These are phyloP conservation scores for Perkinsus olseni DNA, from an alignment of 169 alveolate genomes.

Conservation along the genomic window DNA sequence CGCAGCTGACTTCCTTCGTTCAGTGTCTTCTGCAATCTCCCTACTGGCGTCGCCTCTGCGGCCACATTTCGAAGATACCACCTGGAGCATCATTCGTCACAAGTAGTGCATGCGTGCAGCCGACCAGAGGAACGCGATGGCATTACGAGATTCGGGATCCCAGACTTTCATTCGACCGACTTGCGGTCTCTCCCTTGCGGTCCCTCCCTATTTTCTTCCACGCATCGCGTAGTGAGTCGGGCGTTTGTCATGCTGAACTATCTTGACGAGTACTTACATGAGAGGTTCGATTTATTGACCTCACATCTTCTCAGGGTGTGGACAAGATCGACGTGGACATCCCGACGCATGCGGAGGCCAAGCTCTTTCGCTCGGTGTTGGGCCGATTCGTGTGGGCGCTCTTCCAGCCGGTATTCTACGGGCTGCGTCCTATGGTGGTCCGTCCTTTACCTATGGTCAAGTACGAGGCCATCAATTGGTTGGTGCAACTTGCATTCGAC, in stretches of 20 bases:
- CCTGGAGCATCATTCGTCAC: conserved; percentile 53
- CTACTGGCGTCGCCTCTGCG: conserved; percentile 56
- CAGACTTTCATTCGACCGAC: background rate
- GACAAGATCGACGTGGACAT: conserved; percentile 35
- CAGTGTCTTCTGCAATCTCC: conserved; percentile 38
- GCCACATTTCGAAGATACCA: conserved; percentile 59
- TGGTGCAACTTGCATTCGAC: conserved; percentile 22
- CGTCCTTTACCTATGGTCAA: conserved; percentile 30
- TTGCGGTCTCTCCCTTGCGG: background rate
- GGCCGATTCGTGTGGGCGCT: conserved; percentile 36
- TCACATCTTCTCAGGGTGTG: conserved; percentile 17
- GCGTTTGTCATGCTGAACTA: background rate
- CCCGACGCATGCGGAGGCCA: conserved; percentile 41
- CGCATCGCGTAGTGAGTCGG: background rate
- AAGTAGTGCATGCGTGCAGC: conserved; percentile 26
- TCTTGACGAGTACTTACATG: background rate
- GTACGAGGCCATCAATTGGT: conserved; percentile 40
- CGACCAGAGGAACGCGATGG: background rate
- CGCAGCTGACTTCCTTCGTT: background rate
- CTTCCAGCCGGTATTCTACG: conserved; percentile 39
- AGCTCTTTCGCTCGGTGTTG: conserved; percentile 27
- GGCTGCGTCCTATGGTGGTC: conserved; percentile 43
- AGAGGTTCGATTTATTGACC: background rate
- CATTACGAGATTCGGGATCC: background rate
- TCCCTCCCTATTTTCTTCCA: background rate